A percentile compares a stretch with the other conserved stretches of the same genome.
Conservation (phyloP, 495 filamentous ascomycete genomes). For the Clavariopsis aquatica region DNA sequence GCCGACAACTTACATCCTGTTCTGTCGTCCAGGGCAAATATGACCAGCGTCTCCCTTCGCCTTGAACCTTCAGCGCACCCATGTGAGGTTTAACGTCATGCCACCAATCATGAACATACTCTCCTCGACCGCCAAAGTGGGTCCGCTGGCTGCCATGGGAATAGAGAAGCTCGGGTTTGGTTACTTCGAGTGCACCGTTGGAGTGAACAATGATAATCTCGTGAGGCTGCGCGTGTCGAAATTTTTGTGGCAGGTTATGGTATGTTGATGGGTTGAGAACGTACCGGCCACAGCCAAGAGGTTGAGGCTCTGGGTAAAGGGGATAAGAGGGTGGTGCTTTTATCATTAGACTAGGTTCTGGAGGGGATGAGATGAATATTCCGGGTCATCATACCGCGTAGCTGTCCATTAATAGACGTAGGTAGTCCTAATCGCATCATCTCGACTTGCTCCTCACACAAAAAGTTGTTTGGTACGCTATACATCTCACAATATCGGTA, state of each 20-base stretch:
- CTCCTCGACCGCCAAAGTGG: background rate
- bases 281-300: conserved; percentile 1
- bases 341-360: background rate
- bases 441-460: conserved; percentile 15
- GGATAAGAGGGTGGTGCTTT: conserved; percentile 6
- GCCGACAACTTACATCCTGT: conserved; percentile 8
- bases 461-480: conserved; percentile 25
- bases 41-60: conserved; percentile 10
- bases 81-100: background rate
- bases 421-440: conserved; percentile 18
- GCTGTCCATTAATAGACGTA: background rate
- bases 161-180: background rate
- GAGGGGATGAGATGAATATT: background rate
- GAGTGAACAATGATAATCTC: conserved; percentile 11
- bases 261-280: conserved; percentile 9
- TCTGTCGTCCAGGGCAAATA: conserved; percentile 23
- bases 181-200: conserved; percentile 5
- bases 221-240: background rate
- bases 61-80: conserved; percentile 6
- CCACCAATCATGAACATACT: background rate
- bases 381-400: conserved; percentile 6
- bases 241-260: conserved; percentile 1
- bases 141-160: conserved; percentile 6
- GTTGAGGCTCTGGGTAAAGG: conserved; percentile 25
- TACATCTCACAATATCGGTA: conserved; percentile 15